Percentiles rank a stretch among this genome's conserved stretches.
Conservation (phyloP, 805 yeast genomes). For the Metschnikowia henanensis region DNA sequence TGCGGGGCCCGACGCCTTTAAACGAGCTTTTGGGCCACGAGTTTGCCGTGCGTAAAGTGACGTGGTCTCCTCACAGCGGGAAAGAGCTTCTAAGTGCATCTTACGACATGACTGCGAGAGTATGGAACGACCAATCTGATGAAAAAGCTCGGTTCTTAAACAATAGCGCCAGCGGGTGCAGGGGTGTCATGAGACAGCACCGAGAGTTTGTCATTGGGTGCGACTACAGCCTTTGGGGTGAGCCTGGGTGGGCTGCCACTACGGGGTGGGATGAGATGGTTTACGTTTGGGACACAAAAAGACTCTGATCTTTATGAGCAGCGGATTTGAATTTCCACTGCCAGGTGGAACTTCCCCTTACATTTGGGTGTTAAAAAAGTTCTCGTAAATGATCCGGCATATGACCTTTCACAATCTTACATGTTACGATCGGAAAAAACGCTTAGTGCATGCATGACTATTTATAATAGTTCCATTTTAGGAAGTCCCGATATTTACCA, state of each 20-base stretch:
- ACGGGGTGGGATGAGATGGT: conserved; percentile 98
- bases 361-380: no score
- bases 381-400: neutral
- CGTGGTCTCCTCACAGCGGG: conserved; percentile 88
- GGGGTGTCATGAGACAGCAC: conserved; percentile 64
- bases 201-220: conserved; percentile 90
- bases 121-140: conserved; percentile 78
- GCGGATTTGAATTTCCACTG: no score
- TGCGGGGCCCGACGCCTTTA: conserved; percentile 62
- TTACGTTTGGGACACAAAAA: conserved; percentile 78
- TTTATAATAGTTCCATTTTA: conserved; percentile 4
- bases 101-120: conserved; percentile 89
- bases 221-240: conserved; percentile 97
- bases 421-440: no score
- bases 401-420: no score
- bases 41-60: conserved; percentile 77
- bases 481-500: conserved; percentile 1
- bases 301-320: no score
- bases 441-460: conserved; percentile 8
- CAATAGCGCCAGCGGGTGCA: conserved; percentile 47
- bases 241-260: conserved; percentile 92
- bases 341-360: no score
- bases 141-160: conserved; percentile 50
- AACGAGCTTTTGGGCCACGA: conserved; percentile 87
- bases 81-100: conserved; percentile 72